Evolutionary conservation across 169 alveolate genomes (phyloP).

Genomic region (Plasmodium billcollinsi): DNA sequence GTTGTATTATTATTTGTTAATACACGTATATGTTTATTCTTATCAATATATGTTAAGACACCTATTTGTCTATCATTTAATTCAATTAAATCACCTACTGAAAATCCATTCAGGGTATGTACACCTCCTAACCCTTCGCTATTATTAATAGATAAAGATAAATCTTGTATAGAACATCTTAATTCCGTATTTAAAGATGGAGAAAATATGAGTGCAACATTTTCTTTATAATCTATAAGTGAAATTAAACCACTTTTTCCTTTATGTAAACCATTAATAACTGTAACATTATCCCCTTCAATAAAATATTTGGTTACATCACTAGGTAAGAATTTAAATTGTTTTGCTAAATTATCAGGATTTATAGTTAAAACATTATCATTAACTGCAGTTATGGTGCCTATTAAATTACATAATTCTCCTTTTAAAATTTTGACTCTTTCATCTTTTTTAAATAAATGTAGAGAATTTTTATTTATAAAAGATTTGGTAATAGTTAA

Average conservation of each 20-base stretch:
- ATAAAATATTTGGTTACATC: slow-evolving; percentile 84
- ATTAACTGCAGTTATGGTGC: slow-evolving; percentile 82
- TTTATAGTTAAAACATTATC: slow-evolving; percentile 84
- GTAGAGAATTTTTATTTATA: slow-evolving; percentile 73
- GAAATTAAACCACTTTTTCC: slow-evolving; percentile 89
- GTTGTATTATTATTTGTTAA: slow-evolving; percentile 77
- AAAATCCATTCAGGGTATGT: slow-evolving; percentile 86
- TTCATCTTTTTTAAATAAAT: slow-evolving; percentile 87
- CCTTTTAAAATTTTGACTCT: slow-evolving; percentile 87
- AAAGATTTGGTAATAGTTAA: slow-evolving; percentile 77
- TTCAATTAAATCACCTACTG: slow-evolving; percentile 88
- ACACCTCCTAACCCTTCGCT: slow-evolving; percentile 80
- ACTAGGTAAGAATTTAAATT: slow-evolving; percentile 80
- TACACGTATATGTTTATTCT: slow-evolving; percentile 81
- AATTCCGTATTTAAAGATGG: slow-evolving; percentile 84
- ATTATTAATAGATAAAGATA: slow-evolving; percentile 42
- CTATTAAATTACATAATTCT: slow-evolving; percentile 84
- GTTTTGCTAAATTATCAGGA: slow-evolving; percentile 85
- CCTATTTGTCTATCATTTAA: slow-evolving; percentile 88
- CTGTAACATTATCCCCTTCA: slow-evolving; percentile 90
- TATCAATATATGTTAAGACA: slow-evolving; percentile 85
- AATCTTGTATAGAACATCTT: slow-evolving; percentile 80
- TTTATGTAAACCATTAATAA: slow-evolving; percentile 86
- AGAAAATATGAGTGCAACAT: slow-evolving; percentile 84
- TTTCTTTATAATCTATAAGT: slow-evolving; percentile 81